Evolutionary conservation across 192 early-diverging fungal genomes (phyloP), one percentile per base, ranked within the genome.

Genomic region (Coemansia sp.): DNA sequence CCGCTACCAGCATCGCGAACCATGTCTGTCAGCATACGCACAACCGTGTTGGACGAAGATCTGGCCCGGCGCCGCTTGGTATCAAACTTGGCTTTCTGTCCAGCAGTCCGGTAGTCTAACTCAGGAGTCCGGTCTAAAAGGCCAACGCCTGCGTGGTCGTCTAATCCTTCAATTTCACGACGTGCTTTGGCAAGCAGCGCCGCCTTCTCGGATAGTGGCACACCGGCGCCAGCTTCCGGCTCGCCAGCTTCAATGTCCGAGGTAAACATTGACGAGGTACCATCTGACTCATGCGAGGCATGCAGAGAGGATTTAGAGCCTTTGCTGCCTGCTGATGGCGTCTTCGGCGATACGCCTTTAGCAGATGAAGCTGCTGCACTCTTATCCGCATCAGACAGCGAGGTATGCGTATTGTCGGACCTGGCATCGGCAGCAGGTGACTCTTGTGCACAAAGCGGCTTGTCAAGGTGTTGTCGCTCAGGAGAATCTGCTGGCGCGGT

Each of bases 81-180:
- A 21, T 74, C 71, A 58, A 64, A 63, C 15, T 47, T 51, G 31
- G 32, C 43, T 2, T 43, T 37, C 28, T 62, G 56, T 0, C 56
- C 63, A 41, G 71, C 53, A 5, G 55, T 53, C 40, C 71, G 71
- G 49, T 74, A 74, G 60, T 57, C 67, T 44, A 74, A 58, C 52
- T 74, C 71, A 1, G 71, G 71, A 3, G 71, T 74, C 51, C 67
- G 71, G 49, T 74, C 71, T 12, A 74, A 51, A 39, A 74, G 71
- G n/a, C 71, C 71, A 2, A 74, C 71, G 20, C 71, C 71, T 26
- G 52, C 71, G 15, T 74, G 71, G 60, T 63, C 71, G 16, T 74
- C 71, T 14, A 74, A 40, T 12, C 60, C 59, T 23, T 74, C 71
- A 31, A 74, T 74, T 45, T 74, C 71, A 36, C 64, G 71, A 15